These are phyloP conservation scores for Haplosporangium gracile DNA, from an alignment of 192 early-diverging fungal genomes.

Conservation along the genomic window DNA sequence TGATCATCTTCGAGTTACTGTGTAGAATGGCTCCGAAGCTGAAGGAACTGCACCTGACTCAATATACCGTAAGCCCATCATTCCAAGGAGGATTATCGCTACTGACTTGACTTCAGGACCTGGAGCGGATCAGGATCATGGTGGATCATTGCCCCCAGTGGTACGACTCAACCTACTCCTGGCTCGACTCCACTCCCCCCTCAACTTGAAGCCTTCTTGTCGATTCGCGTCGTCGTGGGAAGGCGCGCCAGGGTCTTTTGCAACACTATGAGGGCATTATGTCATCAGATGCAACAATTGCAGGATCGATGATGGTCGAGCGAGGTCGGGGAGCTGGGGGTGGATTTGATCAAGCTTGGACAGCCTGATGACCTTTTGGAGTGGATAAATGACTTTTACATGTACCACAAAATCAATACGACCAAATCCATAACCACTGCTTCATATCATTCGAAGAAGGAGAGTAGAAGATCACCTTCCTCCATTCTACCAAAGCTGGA, in stretches of 20 bases:
- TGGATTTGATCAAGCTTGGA: not conserved
- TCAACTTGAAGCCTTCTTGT: too few species aligned
- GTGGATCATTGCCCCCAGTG: not conserved
- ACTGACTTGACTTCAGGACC: not conserved
- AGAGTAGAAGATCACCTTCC: too few species aligned
- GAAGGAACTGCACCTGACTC: not conserved
- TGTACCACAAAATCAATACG: too few species aligned
- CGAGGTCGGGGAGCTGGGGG: not conserved
- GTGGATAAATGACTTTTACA: not conserved
- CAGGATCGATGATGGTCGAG: not conserved
- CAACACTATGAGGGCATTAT: too few species aligned
- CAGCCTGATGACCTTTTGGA: not conserved
- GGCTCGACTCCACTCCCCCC: too few species aligned
- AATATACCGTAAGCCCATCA: too few species aligned
- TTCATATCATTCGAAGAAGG: not conserved
- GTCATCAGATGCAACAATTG: too few species aligned
- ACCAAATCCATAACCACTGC: too few species aligned
- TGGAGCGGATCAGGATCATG: not conserved
- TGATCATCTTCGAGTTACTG: not conserved
- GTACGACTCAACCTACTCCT: not conserved
- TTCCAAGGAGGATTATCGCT: too few species aligned
- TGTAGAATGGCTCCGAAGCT: not conserved
- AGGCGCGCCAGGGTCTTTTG: too few species aligned
- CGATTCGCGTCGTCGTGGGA: too few species aligned
- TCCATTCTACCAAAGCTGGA: not conserved